A percentile compares a stretch with the other conserved stretches of the same genome.
Evolutionary conservation across 2,329 filamentous ascomycete genomes (phyloP).

Genomic region (Diaporthe sp.): DNA sequence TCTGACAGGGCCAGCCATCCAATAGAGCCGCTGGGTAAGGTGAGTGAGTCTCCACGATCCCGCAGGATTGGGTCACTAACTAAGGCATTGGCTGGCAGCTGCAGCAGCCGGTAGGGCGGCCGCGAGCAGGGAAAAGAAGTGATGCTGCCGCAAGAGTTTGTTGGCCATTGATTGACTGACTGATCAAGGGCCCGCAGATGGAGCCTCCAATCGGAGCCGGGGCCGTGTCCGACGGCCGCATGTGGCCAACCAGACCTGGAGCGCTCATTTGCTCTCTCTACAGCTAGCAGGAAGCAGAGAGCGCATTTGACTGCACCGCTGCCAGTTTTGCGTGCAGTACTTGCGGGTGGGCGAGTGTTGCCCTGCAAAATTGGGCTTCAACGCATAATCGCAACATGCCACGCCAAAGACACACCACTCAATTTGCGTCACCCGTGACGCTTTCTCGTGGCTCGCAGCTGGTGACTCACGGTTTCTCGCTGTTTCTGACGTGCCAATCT

Average conservation of each 20-base stretch:
- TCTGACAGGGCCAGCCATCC: slow-evolving; percentile 18
- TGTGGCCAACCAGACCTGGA: slow-evolving; percentile 17
- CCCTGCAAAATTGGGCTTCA: slow-evolving; percentile 34
- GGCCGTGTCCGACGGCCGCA: background rate
- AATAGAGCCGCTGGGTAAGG: slow-evolving; percentile 36
- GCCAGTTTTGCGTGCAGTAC: background rate
- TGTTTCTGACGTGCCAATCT: background rate
- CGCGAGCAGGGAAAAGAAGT: background rate
- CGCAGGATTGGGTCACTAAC: slow-evolving; percentile 25
- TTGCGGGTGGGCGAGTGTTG: slow-evolving; percentile 18
- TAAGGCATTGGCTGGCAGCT: slow-evolving; percentile 20
- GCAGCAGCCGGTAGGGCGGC: slow-evolving; percentile 27
- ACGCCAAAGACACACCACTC: slow-evolving; percentile 14
- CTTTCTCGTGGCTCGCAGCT: slow-evolving; percentile 1
- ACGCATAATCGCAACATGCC: slow-evolving; percentile 36
- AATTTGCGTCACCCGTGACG: slow-evolving; percentile 30
- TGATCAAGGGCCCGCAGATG: background rate
- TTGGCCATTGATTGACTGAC: slow-evolving; percentile 18
- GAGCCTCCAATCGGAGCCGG: slow-evolving; percentile 29
- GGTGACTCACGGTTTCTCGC: slow-evolving; percentile 14
- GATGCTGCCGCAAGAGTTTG: slow-evolving; percentile 24
- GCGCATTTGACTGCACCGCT: slow-evolving; percentile 4
- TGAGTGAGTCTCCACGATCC: slow-evolving; percentile 37
- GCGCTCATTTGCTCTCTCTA: background rate
- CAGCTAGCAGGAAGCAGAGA: background rate